Percentiles rank a stretch among this genome's conserved stretches.
These are phyloP conservation scores for Meira miltonrushii DNA, from an alignment of 1,284 basidiomycete genomes.

Conservation along the genomic window DNA sequence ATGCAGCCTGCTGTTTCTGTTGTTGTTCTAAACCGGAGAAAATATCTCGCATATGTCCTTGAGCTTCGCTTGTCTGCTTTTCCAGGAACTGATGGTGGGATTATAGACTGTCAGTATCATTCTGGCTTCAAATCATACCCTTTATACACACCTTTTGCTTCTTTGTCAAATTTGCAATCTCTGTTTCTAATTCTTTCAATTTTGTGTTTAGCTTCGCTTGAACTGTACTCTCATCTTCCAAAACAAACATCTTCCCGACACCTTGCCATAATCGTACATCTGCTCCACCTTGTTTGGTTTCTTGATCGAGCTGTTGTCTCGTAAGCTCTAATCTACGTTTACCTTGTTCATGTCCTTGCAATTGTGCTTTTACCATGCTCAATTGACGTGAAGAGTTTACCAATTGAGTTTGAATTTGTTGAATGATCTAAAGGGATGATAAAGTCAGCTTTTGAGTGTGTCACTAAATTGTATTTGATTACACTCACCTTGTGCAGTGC, in stretches of 20 bases:
- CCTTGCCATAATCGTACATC: conserved; percentile 13
- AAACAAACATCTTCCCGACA: conserved; percentile 18
- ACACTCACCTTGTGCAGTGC: conserved; percentile 14
- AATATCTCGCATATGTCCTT: conserved; percentile 16
- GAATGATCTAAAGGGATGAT: conserved; percentile 12
- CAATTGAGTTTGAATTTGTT: conserved; percentile 17
- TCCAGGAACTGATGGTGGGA: conserved; percentile 14
- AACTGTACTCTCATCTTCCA: not conserved
- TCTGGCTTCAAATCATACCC: not conserved
- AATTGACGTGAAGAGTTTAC: conserved; percentile 15
- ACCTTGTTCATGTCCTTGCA: conserved; percentile 11
- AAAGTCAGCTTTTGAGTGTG: not conserved
- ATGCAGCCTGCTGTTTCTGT: not conserved
- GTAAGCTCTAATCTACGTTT: conserved; percentile 10
- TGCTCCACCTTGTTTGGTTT: not conserved
- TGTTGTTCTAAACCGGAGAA: conserved; percentile 12
- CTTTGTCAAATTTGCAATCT: conserved; percentile 3
- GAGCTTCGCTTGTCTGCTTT: conserved; percentile 16
- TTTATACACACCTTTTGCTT: not conserved
- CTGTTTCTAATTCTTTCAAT: not conserved
- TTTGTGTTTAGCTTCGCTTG: not conserved
- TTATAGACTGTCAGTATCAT: not conserved
- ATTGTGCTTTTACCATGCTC: conserved; percentile 13
- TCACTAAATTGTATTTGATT: not conserved
- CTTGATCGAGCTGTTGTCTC: conserved; percentile 13